These are phyloP conservation scores for Dactylellina leptospora DNA, from an alignment of 2,329 filamentous ascomycete species.

Conservation along the genomic window DNA sequence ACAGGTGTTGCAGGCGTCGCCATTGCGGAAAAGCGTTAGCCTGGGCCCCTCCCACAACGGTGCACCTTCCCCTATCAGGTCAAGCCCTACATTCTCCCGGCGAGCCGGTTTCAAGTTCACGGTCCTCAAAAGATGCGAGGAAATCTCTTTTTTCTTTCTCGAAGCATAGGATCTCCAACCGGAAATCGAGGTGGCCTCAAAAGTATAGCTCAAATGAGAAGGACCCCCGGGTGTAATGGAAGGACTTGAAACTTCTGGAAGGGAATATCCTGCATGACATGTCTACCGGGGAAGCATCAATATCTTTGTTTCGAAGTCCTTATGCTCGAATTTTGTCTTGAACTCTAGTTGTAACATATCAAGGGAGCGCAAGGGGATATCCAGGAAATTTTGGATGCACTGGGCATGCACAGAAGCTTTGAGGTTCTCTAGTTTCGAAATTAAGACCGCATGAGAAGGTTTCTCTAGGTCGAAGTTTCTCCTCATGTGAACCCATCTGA, in stretches of 20 bases:
- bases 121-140: conserved; percentile 30
- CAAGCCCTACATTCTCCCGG: conserved; percentile 51
- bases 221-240: conserved; percentile 36
- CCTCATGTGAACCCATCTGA: conserved; percentile 1
- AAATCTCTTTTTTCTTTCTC: conserved; percentile 32
- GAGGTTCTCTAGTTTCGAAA: neutral
- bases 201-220: conserved; percentile 41
- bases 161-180: conserved; percentile 38
- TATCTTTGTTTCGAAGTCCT: too few relatives aligned
- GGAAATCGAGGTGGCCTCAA: conserved; percentile 18
- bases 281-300: neutral
- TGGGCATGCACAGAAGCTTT: neutral
- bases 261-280: conserved; percentile 35
- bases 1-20: conserved; percentile 39
- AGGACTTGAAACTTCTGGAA: conserved; percentile 51
- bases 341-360: neutral
- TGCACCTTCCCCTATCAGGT: conserved; percentile 36
- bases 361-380: conserved; percentile 25
- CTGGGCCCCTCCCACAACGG: conserved; percentile 5
- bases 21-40: conserved; percentile 37
- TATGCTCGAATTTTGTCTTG: too few relatives aligned
- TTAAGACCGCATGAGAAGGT: neutral
- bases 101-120: conserved; percentile 50
- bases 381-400: conserved; percentile 13
- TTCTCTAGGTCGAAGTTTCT: neutral